Evolutionary conservation across 2,329 filamentous ascomycete genomes (phyloP).

Genomic region (Tolypocladium tropicale): DNA sequence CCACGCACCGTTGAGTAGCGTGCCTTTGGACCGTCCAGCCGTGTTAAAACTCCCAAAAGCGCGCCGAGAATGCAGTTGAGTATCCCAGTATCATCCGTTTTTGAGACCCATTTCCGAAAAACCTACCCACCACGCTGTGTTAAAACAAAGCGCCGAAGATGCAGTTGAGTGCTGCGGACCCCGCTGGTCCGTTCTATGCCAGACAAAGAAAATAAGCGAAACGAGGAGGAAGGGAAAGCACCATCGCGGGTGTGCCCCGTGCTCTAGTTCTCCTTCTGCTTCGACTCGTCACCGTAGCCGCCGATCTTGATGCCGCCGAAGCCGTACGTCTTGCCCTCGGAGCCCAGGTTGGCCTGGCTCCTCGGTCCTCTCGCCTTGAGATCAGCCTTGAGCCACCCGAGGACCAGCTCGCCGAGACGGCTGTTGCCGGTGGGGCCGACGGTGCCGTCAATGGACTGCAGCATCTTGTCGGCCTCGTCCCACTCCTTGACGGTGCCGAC

Average conservation of each 20-base stretch:
- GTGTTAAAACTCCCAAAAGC: slow-evolving; percentile 6
- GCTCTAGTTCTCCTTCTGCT: slow-evolving; percentile 18
- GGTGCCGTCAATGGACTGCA: slow-evolving; percentile 36
- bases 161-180: neutral
- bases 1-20: slow-evolving; percentile 14
- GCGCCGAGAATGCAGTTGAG: slow-evolving; percentile 22
- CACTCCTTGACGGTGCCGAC: slow-evolving; percentile 80
- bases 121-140: neutral
- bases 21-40: slow-evolving; percentile 1
- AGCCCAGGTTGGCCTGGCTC: slow-evolving; percentile 40
- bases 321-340: slow-evolving; percentile 55
- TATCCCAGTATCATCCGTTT: slow-evolving; percentile 7
- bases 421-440: slow-evolving; percentile 56
- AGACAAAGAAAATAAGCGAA: neutral
- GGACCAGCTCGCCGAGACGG: slow-evolving; percentile 73
- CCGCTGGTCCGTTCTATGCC: neutral
- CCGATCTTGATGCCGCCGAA: slow-evolving; percentile 40
- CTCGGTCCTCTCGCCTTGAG: slow-evolving; percentile 69
- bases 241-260: neutral
- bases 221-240: neutral
- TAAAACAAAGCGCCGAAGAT: slow-evolving; percentile 2
- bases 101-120: neutral
- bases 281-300: slow-evolving; percentile 47
- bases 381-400: slow-evolving; percentile 79
- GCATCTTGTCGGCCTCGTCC: slow-evolving; percentile 63